Percentiles rank a stretch among this genome's conserved stretches.
Conservation (phyloP, 2,329 filamentous ascomycete species). For the Sarocladium oryzae region DNA sequence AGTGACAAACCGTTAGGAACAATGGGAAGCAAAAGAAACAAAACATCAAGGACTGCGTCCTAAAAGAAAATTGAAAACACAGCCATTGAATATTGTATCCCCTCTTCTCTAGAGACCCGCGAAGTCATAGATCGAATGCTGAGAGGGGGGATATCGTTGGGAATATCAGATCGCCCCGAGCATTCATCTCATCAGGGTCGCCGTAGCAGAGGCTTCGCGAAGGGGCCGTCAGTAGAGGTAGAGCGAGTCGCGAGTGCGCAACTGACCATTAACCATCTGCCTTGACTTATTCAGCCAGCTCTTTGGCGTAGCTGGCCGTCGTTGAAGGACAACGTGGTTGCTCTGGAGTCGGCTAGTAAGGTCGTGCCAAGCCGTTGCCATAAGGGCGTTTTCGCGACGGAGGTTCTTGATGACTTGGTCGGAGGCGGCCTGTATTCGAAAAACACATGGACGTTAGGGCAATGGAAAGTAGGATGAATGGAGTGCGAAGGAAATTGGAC, state of each 20-base stretch:
- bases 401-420: constrained; percentile 60
- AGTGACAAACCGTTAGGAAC: neutral
- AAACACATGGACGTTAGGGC: neutral
- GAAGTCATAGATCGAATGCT: constrained; percentile 1
- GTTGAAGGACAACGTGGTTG: constrained; percentile 72
- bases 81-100: neutral
- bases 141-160: neutral
- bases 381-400: constrained; percentile 70
- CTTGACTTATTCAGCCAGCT: constrained; percentile 84
- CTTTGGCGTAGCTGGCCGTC: constrained; percentile 66
- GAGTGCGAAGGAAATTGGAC: constrained; percentile 18
- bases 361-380: constrained; percentile 82
- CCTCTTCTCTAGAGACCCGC: neutral
- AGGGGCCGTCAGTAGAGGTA: constrained; percentile 34
- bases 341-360: constrained; percentile 72
- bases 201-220: constrained; percentile 27
- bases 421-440: constrained; percentile 42
- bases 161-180: neutral
- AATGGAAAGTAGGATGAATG: constrained; percentile 5
- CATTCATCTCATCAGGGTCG: constrained; percentile 33
- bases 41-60: no score
- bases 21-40: neutral
- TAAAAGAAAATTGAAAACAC: neutral
- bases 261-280: constrained; percentile 58
- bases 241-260: constrained; percentile 35